Conservation (phyloP, 805 yeast species). For the Kuraishia hungarica region DNA sequence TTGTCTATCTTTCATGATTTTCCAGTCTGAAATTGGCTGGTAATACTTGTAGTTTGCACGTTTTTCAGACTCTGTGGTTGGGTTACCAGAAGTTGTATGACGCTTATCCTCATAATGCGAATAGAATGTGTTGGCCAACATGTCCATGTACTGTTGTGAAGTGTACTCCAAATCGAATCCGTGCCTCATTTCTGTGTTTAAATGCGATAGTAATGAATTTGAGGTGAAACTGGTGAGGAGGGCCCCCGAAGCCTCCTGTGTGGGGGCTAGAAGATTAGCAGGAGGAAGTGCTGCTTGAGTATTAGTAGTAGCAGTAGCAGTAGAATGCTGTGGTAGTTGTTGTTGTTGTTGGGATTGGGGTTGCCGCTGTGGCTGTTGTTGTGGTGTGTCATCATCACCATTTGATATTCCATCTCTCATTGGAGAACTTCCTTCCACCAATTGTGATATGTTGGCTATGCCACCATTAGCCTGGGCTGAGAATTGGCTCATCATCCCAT, state of each 20-base stretch:
- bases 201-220: constrained; percentile 15
- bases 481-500: not conserved
- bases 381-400: not conserved
- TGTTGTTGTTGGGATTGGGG: not conserved
- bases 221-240: not conserved
- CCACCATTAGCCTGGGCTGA: not conserved
- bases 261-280: not conserved
- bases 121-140: constrained; percentile 59
- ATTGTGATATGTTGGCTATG: not conserved
- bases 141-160: constrained; percentile 43
- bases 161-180: constrained; percentile 57
- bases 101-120: constrained; percentile 88
- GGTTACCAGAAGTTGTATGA: constrained; percentile 84
- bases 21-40: constrained; percentile 84
- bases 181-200: constrained; percentile 54
- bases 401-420: not conserved
- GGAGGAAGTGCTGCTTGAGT: too few relatives aligned
- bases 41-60: constrained; percentile 36
- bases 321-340: too few relatives aligned
- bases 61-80: constrained; percentile 47
- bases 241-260: not conserved
- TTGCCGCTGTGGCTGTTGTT: not conserved
- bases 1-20: constrained; percentile 80
- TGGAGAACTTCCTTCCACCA: not conserved
- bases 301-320: not conserved